Conservation (phyloP, 2,329 filamentous ascomycete species). For the Dactylellina parvicollis region DNA sequence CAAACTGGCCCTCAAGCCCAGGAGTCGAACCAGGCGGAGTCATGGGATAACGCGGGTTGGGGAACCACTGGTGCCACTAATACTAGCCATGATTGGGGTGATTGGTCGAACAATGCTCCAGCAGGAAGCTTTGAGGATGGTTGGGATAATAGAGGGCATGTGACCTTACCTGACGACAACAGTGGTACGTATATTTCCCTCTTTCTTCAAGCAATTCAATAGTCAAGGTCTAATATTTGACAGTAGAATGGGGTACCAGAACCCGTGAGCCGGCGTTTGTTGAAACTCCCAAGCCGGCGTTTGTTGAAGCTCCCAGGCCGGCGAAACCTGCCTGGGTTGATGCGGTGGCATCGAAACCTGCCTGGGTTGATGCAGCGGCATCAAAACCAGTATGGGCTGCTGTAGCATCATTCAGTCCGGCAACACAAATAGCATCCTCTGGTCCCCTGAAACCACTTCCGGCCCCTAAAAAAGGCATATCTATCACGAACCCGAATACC, state of each 20-base stretch:
- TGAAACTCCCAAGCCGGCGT: not conserved
- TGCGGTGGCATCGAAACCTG: no score
- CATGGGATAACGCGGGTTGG: constrained; percentile 17
- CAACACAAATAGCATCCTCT: not conserved
- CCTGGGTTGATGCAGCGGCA: not conserved
- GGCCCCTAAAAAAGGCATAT: not conserved
- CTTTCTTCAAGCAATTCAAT: not conserved
- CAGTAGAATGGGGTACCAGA: constrained; percentile 37
- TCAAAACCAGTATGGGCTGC: constrained; percentile 2
- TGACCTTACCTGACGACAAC: constrained; percentile 17
- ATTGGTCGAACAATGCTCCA: constrained; percentile 24
- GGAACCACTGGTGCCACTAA: not conserved
- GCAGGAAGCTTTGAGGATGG: not conserved
- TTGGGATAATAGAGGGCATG: constrained; percentile 39
- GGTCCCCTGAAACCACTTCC: not conserved
- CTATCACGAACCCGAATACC: not conserved
- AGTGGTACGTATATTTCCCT: constrained; percentile 4
- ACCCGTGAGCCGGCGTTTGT: not conserved
- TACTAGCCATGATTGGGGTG: constrained; percentile 6
- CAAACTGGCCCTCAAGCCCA: not conserved
- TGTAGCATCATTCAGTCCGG: not conserved
- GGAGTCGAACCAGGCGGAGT: not conserved
- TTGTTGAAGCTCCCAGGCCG: not conserved
- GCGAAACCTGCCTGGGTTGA: no score
- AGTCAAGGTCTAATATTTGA: not conserved